Conservation (phyloP, 352 stramenopile species). For the Globisporangium polare region DNA sequence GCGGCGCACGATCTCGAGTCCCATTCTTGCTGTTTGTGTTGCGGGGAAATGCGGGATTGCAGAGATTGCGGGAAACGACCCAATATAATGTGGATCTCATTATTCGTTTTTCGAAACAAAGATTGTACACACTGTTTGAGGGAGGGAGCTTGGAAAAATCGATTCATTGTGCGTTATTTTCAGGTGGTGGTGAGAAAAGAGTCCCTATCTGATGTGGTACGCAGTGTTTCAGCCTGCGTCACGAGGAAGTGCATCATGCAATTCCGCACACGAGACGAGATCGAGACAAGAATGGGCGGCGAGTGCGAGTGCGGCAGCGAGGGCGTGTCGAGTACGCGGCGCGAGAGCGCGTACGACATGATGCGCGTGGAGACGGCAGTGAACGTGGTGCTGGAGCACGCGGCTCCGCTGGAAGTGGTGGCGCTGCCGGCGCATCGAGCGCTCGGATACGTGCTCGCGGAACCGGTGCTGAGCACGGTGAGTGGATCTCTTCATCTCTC, state of each 20-base stretch:
- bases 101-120: neutral
- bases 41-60: neutral
- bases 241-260: neutral
- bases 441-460: slow-evolving; percentile 48
- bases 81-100: too few species aligned
- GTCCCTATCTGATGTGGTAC: neutral
- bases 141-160: too few species aligned
- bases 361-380: slow-evolving; percentile 54
- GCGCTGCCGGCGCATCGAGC: slow-evolving; percentile 32
- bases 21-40: slow-evolving; percentile 9
- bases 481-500: neutral
- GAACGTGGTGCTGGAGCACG: slow-evolving; percentile 41
- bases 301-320: slow-evolving; percentile 47
- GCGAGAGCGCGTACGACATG: slow-evolving; percentile 81
- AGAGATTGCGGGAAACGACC: too few species aligned
- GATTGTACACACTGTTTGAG: neutral
- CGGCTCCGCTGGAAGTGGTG: slow-evolving; percentile 34
- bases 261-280: neutral
- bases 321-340: slow-evolving; percentile 40
- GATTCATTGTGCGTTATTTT: too few species aligned
- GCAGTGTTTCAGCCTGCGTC: neutral
- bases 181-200: neutral
- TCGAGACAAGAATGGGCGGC: slow-evolving; percentile 16
- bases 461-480: slow-evolving; percentile 44
- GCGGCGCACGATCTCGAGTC: slow-evolving; percentile 15